Conservation (phyloP, 257 asterid genomes). For the Petrea volubilis region DNA sequence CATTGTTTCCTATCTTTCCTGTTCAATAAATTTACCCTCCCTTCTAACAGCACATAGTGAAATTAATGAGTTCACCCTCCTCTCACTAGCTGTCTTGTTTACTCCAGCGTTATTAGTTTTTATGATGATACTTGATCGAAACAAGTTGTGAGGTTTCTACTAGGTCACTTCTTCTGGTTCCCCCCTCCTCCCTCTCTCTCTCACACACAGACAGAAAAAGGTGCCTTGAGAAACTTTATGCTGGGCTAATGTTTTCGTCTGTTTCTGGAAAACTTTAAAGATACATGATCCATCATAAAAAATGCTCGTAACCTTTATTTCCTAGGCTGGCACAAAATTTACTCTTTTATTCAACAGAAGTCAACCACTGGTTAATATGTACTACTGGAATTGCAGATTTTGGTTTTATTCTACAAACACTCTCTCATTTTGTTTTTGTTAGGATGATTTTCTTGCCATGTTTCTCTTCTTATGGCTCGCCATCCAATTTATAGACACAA, state of each 20-base stretch:
- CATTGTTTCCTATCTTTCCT: neutral
- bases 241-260: neutral
- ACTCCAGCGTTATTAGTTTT: neutral
- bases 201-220: neutral
- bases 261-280: neutral
- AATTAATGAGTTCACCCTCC: neutral
- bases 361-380: neutral
- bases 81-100: neutral
- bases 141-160: neutral
- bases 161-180: neutral
- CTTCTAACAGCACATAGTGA: neutral
- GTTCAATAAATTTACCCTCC: neutral
- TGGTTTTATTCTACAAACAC: neutral
- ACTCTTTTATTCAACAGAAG: neutral
- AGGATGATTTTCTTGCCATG: neutral
- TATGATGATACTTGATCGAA: neutral
- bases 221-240: neutral
- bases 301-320: neutral
- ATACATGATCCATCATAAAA: neutral
- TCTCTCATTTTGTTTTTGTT: neutral
- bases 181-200: neutral
- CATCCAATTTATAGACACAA: neutral
- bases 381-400: neutral
- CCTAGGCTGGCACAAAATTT: neutral
- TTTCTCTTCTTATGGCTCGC: neutral